Evolutionary conservation across 257 asterid species (phyloP), one percentile per base, ranked within the genome.

Genomic region (Ocimum tenuiflorum): DNA sequence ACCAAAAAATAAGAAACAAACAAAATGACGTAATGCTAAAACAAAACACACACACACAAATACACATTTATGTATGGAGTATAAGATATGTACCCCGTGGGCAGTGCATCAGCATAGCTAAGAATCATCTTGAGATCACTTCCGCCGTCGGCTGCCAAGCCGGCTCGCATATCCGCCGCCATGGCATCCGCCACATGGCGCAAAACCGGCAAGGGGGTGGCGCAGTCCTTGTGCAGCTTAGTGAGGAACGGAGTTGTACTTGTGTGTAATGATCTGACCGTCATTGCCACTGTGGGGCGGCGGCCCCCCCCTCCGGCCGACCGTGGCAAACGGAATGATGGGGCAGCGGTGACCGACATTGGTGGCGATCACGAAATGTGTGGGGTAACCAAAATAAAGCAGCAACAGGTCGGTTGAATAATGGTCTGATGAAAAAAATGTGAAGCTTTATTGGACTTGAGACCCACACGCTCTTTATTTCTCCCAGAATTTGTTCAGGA

Each of bases 61-160:
- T 36, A 27, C 31, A 27, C 31, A n/a, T 27, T 1, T 8, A 36
- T 39, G 1, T 11, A 13, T 51, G 6, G 18, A 46, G 38, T 1
- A 24, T 24, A 24, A 1, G 31, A 1, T 24, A 31, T 31, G 1
- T 80, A 88, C 96, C 96, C 95, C 1, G 95, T 76, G 5, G 96
- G 95, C 42, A 88, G 77, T 8, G 80, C 53, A 49, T 88, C 88
- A 56, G 86, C 95, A 51, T 82, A 86, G 77, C 95, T 86, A n/a
- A 82, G 88, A 31, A 88, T 82, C 96, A 88, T 88, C 78, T 86
- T 84, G 38, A 88, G 95, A 78, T 84, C 90, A 52, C 92, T 78
- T 53, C 82, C 86, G 15, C 81, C 88, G 1, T 88, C 90, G 1
- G 67, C 77, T 3, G 70, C 70, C 55, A 86, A 87, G 43, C 96